Percentiles rank a stretch among this genome's conserved stretches.
Conservation (phyloP, 78 protist species). For the Emiliania huxleyi region DNA sequence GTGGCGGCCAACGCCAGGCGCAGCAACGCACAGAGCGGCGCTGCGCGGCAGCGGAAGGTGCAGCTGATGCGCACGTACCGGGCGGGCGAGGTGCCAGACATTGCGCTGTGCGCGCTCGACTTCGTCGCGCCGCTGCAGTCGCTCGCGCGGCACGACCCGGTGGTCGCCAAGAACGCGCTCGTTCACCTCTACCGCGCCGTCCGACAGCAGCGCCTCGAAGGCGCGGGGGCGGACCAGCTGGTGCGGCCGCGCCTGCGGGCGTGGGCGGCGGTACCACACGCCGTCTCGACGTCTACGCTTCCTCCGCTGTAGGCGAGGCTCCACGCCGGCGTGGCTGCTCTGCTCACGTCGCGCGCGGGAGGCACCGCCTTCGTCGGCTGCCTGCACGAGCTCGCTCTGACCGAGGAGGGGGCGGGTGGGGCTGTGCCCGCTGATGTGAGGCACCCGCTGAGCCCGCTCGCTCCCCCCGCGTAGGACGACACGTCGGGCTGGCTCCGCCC, state of each 20-base stretch:
- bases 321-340: not conserved
- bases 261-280: too few species aligned
- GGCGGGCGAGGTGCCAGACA: constrained; percentile 75
- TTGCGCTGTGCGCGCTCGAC: constrained; percentile 56
- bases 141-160: constrained; percentile 50
- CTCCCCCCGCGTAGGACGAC: too few species aligned
- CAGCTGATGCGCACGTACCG: not conserved
- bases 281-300: too few species aligned
- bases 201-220: not conserved
- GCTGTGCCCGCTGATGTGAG: too few species aligned
- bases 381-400: not conserved
- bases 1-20: not conserved
- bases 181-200: not conserved
- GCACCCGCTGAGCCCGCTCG: too few species aligned
- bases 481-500: not conserved
- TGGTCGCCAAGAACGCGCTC: constrained; percentile 18
- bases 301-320: too few species aligned
- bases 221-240: not conserved
- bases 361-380: not conserved
- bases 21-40: too few species aligned
- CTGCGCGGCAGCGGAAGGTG: not conserved
- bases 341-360: not conserved
- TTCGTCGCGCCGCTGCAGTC: constrained; percentile 52
- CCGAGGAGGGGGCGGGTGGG: too few species aligned
- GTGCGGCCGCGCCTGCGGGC: not conserved